These are phyloP conservation scores for Quercus cerris DNA, from an alignment of 306 rosid genomes.

Conservation along the genomic window DNA sequence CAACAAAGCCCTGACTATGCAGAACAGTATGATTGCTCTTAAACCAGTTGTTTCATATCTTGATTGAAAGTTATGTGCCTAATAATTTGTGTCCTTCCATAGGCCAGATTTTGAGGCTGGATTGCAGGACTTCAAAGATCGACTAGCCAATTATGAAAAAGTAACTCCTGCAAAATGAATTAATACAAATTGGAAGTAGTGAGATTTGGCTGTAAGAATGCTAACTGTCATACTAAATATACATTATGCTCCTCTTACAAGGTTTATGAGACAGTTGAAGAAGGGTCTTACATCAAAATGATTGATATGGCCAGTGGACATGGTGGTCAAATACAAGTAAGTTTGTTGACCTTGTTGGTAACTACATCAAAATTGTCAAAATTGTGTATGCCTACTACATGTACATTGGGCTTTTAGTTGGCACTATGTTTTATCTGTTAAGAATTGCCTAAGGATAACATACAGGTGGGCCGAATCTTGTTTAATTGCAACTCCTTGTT, in stretches of 20 bases:
- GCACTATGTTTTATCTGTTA: background rate
- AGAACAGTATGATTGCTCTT: slow-evolving; percentile 72
- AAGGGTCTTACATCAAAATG: slow-evolving; percentile 99
- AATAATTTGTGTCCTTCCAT: slow-evolving; percentile 36
- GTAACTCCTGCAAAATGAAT: slow-evolving; percentile 34
- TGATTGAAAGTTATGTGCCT: slow-evolving; percentile 12
- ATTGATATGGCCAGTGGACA: slow-evolving; percentile 96
- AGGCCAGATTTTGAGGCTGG: slow-evolving; percentile 98
- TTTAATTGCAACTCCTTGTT: background rate
- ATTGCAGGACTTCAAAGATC: slow-evolving; percentile 73
- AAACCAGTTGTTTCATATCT: slow-evolving; percentile 21
- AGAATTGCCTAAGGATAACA: background rate
- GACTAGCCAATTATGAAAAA: slow-evolving; percentile 81
- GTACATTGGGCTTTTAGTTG: background rate
- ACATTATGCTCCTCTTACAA: slow-evolving; percentile 31
- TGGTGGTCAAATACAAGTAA: slow-evolving; percentile 97
- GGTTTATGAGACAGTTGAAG: slow-evolving; percentile 94
- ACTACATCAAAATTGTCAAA: background rate
- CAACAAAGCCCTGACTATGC: slow-evolving; percentile 99
- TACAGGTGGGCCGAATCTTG: too few species aligned
- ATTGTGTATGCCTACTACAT: background rate
- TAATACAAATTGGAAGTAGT: slow-evolving; percentile 21
- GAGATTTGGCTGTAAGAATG: slow-evolving; percentile 14
- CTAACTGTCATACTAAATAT: background rate
- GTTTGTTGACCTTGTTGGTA: slow-evolving; percentile 25